Conservation (phyloP, 2,329 filamentous ascomycete genomes). For the Tolypocladium paradoxum region DNA sequence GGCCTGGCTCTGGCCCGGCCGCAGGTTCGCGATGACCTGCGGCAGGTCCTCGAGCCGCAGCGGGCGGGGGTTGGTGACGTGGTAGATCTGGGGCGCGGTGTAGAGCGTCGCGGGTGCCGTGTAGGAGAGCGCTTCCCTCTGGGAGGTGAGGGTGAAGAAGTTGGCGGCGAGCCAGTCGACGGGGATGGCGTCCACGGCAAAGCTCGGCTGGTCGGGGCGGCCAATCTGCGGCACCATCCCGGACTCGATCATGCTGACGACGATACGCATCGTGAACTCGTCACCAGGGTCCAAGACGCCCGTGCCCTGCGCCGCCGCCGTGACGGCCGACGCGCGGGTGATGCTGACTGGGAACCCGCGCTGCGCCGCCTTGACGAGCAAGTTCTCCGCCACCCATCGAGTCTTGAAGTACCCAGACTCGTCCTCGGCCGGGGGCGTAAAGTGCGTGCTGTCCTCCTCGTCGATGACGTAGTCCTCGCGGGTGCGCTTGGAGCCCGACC, state of each 20-base stretch:
- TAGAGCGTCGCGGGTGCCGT: conserved; percentile 2
- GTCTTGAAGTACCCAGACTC: conserved; percentile 17
- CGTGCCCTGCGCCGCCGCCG: conserved; percentile 7
- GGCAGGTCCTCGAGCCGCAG: conserved; percentile 11
- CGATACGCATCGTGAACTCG: conserved; percentile 13
- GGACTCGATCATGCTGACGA: conserved; percentile 12
- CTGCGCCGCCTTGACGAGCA: conserved; percentile 12
- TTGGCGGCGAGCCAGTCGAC: conserved; percentile 12
- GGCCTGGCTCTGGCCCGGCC: conserved; percentile 5
- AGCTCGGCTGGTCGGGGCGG: conserved; percentile 9
- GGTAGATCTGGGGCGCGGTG: too few species aligned
- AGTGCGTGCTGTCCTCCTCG: conserved; percentile 12
- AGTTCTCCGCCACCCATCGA: conserved; percentile 14
- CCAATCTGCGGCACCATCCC: conserved; percentile 12
- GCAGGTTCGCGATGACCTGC: conserved; percentile 9
- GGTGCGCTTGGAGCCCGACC: conserved; percentile 9
- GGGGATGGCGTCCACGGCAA: conserved; percentile 12
- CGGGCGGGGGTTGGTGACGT: conserved; percentile 12
- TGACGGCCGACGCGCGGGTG: conserved; percentile 11
- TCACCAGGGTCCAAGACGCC: conserved; percentile 10
- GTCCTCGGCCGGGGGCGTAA: conserved; percentile 12
- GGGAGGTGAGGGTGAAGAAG: conserved; percentile 10
- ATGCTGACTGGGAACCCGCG: conserved; percentile 14
- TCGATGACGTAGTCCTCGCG: conserved; percentile 7
- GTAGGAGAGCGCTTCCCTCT: conserved; percentile 3